Base-by-base conservation (phyloP, 768 basidiomycete genomes). In the Paxillus rubicundulus region DNA sequence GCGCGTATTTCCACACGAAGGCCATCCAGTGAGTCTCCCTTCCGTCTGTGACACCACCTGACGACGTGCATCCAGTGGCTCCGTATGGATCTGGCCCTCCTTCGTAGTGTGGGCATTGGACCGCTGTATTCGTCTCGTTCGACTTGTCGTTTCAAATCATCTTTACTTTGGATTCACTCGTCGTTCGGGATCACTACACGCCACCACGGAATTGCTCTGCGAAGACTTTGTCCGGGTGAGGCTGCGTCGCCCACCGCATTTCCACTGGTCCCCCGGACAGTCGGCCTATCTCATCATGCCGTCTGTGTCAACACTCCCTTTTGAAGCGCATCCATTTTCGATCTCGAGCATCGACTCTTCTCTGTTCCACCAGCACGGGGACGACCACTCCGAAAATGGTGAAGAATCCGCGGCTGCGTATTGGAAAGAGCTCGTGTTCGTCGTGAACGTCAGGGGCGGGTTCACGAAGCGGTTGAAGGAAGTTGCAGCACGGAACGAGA, bases 241-340 rank as follows among this genome's bases (percentile, higher is more conserved):
- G n/a, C 10, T 12, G 34, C 12, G 17, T 16, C 16, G 77, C 17
- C 75, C 77, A 24, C 64, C 74, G 13, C 73, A 72, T 56, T 79
- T 85, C 70, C 70, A 66, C 18, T 81, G 79, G 79, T 59, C 62
- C 4, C 73, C 84, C 0, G 84, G 84, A 9, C 84, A 85, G 64
- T 72, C 74, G 33, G 77, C 73, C 0, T 84, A 76, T 57, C 68
- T 85, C 20, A 73, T 70, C 9, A 68, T 84, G 57, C 81, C 82
- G 4, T 59, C 70, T 1, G 69, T 81, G 5, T 78, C 78, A 10
- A 45, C 48, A 0, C 62, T 73, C 24, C 77, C 78, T 5, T 73
- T 78, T 28, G 79, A 85, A 62, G 66, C 79, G 0, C 84, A 85
- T 53, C 84, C 84, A 2, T 85, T 86, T 65, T 82, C 84, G 0